These are phyloP conservation scores for Schrenkiella parvula DNA, from an alignment of 345 rosid genomes.

Conservation along the genomic window DNA sequence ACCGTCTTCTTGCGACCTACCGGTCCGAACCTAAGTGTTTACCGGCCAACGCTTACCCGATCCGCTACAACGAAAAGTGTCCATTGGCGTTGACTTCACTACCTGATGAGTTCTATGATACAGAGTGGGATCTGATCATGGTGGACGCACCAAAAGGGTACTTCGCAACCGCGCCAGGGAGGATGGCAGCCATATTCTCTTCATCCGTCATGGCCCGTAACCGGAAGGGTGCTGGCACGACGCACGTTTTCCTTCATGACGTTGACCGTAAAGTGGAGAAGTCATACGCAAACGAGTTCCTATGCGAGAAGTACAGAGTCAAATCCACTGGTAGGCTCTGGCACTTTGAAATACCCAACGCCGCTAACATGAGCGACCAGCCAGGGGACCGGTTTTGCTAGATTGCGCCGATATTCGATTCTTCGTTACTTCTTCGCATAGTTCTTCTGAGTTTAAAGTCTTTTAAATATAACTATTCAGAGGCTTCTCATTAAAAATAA, in stretches of 20 bases:
- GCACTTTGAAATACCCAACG: conserved; percentile 73
- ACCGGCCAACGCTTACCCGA: conserved; percentile 47
- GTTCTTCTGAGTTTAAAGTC: neutral
- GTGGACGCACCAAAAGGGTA: conserved; percentile 83
- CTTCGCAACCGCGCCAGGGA: conserved; percentile 60
- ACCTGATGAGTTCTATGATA: conserved; percentile 76
- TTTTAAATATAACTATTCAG: neutral
- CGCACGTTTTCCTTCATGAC: conserved; percentile 73
- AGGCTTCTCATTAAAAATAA: neutral
- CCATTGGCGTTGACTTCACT: conserved; percentile 57
- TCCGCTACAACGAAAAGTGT: conserved; percentile 51
- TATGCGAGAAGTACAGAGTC: conserved; percentile 52
- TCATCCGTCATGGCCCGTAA: conserved; percentile 73
- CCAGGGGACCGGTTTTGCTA: conserved; percentile 55
- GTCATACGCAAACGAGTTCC: conserved; percentile 54
- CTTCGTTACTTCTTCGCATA: neutral
- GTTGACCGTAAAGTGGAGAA: conserved; percentile 68
- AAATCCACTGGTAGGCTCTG: conserved; percentile 53
- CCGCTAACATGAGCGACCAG: conserved; percentile 32
- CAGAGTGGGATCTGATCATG: conserved; percentile 85
- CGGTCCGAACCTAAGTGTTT: conserved; percentile 42
- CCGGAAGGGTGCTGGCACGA: conserved; percentile 60
- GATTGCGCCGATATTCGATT: neutral
- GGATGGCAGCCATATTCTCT: conserved; percentile 84
- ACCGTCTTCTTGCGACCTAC: conserved; percentile 40